Conservation (phyloP, 2,329 filamentous ascomycete genomes). For the Fusarium nygamai region DNA sequence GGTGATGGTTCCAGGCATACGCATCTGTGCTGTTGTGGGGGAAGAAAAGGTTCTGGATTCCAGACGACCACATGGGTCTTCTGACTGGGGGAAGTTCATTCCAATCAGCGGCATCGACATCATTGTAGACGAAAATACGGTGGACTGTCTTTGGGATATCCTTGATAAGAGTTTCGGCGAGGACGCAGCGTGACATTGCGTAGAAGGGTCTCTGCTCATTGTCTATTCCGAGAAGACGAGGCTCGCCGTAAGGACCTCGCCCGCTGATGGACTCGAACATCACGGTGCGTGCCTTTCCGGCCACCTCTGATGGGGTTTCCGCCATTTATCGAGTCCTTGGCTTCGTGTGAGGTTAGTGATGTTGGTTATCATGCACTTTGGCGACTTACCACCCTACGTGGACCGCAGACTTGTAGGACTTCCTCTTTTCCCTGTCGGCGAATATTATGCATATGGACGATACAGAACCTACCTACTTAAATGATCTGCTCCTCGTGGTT, state of each 20-base stretch:
- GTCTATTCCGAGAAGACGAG: neutral
- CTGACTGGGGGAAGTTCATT: neutral
- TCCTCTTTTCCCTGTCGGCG: neutral
- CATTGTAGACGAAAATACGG: constrained; percentile 14
- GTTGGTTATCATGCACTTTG: neutral
- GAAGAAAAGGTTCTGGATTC: constrained; percentile 19
- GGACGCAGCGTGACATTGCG: neutral
- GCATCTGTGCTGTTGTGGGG: neutral
- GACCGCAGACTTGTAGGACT: neutral
- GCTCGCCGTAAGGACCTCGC: neutral
- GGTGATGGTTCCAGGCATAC: constrained; percentile 11
- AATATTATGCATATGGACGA: neutral
- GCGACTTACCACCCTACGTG: neutral
- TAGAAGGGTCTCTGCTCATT: neutral
- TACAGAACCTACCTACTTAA: neutral
- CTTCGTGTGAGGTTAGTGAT: neutral
- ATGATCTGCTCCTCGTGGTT: neutral
- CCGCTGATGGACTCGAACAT: neutral
- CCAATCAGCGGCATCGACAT: neutral
- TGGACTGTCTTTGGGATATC: constrained; percentile 20
- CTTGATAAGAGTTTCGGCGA: constrained; percentile 16
- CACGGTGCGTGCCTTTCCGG: neutral
- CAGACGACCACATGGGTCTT: constrained; percentile 6
- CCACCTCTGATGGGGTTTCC: neutral
- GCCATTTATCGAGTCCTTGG: neutral